phyloP scores from a whole-genome alignment of 2,329 filamentous ascomycete species.

The Phyllosticta ampelicida region DNA sequence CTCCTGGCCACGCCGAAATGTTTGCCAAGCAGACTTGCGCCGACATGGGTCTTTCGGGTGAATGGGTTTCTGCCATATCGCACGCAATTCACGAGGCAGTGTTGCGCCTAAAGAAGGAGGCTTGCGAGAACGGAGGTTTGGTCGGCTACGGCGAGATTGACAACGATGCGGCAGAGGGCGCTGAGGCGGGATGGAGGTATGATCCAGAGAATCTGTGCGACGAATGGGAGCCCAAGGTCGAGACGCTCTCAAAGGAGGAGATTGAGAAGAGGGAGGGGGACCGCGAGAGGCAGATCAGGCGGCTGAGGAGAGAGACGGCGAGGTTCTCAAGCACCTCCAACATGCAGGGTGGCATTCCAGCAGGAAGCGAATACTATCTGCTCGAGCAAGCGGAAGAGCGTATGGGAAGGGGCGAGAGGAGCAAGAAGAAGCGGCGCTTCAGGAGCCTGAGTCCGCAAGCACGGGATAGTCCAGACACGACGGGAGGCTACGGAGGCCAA shows the following conservation, averaged over 20 bases:
- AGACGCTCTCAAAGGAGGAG: slow-evolving; percentile 75
- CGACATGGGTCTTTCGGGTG: slow-evolving; percentile 76
- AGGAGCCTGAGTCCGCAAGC: slow-evolving; percentile 73
- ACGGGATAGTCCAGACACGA: slow-evolving; percentile 69
- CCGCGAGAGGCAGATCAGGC: slow-evolving; percentile 77
- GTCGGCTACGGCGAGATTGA: slow-evolving; percentile 68
- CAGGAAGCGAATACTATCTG: slow-evolving; percentile 49
- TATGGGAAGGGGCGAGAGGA: slow-evolving; percentile 83
- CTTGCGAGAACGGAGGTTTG: slow-evolving; percentile 81
- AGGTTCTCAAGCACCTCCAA: slow-evolving; percentile 80
- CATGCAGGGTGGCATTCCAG: slow-evolving; percentile 64
- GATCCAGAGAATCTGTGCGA: slow-evolving; percentile 74
- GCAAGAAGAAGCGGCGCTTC: slow-evolving; percentile 91
- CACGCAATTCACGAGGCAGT: slow-evolving; percentile 97
- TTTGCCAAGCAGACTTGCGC: slow-evolving; percentile 90
- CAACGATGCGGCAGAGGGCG: slow-evolving; percentile 71
- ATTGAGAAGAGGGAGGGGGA: slow-evolving; percentile 96
- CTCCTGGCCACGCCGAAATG: slow-evolving; percentile 79
- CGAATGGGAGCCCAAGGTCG: slow-evolving; percentile 43
- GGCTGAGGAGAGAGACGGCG: slow-evolving; percentile 81
- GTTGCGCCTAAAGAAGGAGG: slow-evolving; percentile 86
- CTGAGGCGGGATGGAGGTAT: slow-evolving; percentile 91
- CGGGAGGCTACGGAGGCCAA: slow-evolving; percentile 57
- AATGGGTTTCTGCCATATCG: slow-evolving; percentile 90
- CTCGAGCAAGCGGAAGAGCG: slow-evolving; percentile 56